These are phyloP conservation scores for Leccinum variicolor DNA, from an alignment of 768 basidiomycete species.

Conservation along the genomic window DNA sequence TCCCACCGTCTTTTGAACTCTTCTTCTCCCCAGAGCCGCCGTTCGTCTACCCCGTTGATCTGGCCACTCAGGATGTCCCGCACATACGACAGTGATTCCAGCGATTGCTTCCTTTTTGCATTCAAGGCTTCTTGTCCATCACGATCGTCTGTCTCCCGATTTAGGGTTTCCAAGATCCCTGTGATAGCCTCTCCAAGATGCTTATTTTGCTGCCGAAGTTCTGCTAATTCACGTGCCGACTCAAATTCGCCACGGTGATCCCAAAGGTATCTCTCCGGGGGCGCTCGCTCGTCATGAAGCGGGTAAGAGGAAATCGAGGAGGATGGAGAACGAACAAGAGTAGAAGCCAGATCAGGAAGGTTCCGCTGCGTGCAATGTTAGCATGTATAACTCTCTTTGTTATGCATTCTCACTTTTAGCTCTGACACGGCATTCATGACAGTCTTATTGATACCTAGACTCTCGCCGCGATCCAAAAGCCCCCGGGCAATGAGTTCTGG, in stretches of 20 bases:
- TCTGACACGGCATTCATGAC: slow-evolving; percentile 79
- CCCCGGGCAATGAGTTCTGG: slow-evolving; percentile 73
- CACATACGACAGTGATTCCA: slow-evolving; percentile 76
- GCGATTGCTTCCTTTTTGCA: slow-evolving; percentile 52
- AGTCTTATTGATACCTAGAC: slow-evolving; percentile 80
- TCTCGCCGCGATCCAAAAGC: slow-evolving; percentile 72
- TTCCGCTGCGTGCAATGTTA: slow-evolving; percentile 54
- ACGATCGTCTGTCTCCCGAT: slow-evolving; percentile 46
- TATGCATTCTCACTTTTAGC: slow-evolving; percentile 52
- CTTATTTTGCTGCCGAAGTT: slow-evolving; percentile 55
- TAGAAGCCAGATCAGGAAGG: slow-evolving; percentile 77
- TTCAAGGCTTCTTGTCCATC: slow-evolving; percentile 39
- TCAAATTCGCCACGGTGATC: slow-evolving; percentile 68
- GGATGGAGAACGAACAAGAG: slow-evolving; percentile 54
- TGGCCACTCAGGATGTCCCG: slow-evolving; percentile 66
- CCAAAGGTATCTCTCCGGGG: slow-evolving; percentile 63
- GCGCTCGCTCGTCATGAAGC: slow-evolving; percentile 53
- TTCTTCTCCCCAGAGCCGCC: slow-evolving; percentile 58
- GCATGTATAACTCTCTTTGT: neutral
- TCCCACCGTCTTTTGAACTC: slow-evolving; percentile 40
- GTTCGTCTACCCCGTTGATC: slow-evolving; percentile 56
- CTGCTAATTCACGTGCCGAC: slow-evolving; percentile 59
- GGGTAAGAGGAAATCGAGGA: slow-evolving; percentile 53
- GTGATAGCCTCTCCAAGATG: slow-evolving; percentile 64
- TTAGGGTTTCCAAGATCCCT: slow-evolving; percentile 71